Evolutionary conservation across 257 asterid genomes (phyloP).

Genomic region (Solanum okadae): DNA sequence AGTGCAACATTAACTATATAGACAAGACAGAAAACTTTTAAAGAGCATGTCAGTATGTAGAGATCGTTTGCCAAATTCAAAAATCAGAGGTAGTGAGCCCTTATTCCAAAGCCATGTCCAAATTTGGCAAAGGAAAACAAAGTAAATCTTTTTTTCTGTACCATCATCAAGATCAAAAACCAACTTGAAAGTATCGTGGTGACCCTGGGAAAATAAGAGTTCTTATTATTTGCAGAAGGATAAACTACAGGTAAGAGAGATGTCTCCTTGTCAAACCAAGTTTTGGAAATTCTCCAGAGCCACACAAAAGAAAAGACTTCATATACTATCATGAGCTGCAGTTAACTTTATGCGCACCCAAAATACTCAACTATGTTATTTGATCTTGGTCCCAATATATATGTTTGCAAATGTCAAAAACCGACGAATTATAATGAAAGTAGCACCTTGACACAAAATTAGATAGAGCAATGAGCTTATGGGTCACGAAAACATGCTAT

Average conservation of each 20-base stretch:
- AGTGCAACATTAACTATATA: slow-evolving; percentile 5
- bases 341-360: not conserved
- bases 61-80: not conserved
- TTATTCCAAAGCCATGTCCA: not conserved
- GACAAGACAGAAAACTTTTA: not conserved
- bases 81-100: not conserved
- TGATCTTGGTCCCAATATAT: not conserved
- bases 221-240: not conserved
- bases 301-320: not conserved
- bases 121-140: not conserved
- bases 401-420: not conserved
- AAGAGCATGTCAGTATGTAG: not conserved
- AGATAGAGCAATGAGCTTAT: not conserved
- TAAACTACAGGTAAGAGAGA: not conserved
- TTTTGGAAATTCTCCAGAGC: not conserved
- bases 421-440: not conserved
- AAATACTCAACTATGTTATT: not conserved
- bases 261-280: not conserved
- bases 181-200: not conserved
- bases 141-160: not conserved
- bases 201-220: not conserved
- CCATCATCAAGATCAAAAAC: not conserved
- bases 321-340: not conserved
- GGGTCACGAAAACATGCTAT: not conserved
- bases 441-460: not conserved